Percentiles rank a stretch among this genome's conserved stretches.
phyloP scores from a whole-genome alignment of 768 basidiomycete genomes.

The Floccularia luteovirens region DNA sequence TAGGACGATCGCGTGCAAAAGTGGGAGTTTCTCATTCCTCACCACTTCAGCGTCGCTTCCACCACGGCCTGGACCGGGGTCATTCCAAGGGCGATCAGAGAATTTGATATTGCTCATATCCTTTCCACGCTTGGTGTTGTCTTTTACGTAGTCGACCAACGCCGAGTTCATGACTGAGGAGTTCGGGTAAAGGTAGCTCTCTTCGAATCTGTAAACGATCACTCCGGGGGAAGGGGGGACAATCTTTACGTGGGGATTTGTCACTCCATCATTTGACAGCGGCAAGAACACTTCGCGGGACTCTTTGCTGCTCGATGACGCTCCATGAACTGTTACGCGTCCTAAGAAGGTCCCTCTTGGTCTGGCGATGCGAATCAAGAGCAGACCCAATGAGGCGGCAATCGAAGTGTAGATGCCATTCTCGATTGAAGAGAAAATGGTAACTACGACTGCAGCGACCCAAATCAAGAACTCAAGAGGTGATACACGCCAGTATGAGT shows the following conservation, averaged over 20 bases:
- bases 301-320: constrained; percentile 23
- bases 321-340: constrained; percentile 54
- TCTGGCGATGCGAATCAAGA: constrained; percentile 80
- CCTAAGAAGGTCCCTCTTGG: constrained; percentile 92
- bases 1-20: constrained; percentile 79
- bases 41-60: constrained; percentile 37
- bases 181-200: constrained; percentile 85
- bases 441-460: constrained; percentile 79
- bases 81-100: constrained; percentile 90
- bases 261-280: constrained; percentile 48
- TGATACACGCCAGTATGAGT: constrained; percentile 88
- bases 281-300: constrained; percentile 83
- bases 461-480: constrained; percentile 92
- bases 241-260: constrained; percentile 65
- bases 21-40: constrained; percentile 49
- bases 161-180: constrained; percentile 58
- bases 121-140: constrained; percentile 65
- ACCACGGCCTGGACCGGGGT: constrained; percentile 62
- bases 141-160: constrained; percentile 78
- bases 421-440: constrained; percentile 91
- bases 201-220: constrained; percentile 87
- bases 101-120: constrained; percentile 59
- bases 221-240: constrained; percentile 79
- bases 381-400: constrained; percentile 65
- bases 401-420: constrained; percentile 89